A percentile compares a stretch with the other conserved stretches of the same genome.
Conservation (phyloP, 2,329 filamentous ascomycete genomes). For the Westerdykella aurantiaca region DNA sequence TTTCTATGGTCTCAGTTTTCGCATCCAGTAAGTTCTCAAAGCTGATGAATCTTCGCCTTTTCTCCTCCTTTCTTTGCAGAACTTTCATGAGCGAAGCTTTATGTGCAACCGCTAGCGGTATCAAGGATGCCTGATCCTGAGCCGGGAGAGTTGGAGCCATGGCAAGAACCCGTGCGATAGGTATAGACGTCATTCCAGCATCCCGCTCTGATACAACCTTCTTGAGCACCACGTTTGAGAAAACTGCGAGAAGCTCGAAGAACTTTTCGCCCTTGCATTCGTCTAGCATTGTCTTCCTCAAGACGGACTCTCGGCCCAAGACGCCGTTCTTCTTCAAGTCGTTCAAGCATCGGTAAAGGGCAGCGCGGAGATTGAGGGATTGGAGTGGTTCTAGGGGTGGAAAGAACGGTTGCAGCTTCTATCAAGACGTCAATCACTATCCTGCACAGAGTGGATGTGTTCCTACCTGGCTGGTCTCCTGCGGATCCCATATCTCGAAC, state of each 20-base stretch:
- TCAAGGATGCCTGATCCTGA: conserved; percentile 41
- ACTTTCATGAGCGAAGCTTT: conserved; percentile 58
- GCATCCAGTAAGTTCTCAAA: conserved; percentile 60
- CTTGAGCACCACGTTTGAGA: conserved; percentile 78
- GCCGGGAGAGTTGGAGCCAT: conserved; percentile 33
- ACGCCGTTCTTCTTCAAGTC: conserved; percentile 82
- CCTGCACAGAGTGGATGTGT: not conserved
- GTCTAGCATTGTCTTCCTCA: conserved; percentile 93
- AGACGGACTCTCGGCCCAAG: conserved; percentile 69
- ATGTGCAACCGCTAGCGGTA: conserved; percentile 67
- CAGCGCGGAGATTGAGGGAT: conserved; percentile 81
- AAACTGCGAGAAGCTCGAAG: conserved; percentile 75
- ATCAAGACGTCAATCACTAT: conserved; percentile 3
- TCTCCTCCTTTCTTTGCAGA: conserved; percentile 55
- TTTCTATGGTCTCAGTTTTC: conserved; percentile 56
- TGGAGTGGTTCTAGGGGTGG: conserved; percentile 85
- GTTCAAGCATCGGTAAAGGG: conserved; percentile 73
- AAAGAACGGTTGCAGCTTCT: conserved; percentile 88
- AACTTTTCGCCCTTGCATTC: conserved; percentile 90
- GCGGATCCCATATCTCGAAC: conserved; percentile 75
- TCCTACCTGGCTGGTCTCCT: conserved; percentile 64
- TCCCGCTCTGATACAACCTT: conserved; percentile 54
- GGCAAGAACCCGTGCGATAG: conserved; percentile 49
- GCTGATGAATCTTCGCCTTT: conserved; percentile 54
- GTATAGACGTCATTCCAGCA: conserved; percentile 34